These are phyloP conservation scores for Scenedesmus sp. DNA, from an alignment of 163 green algal species.

Conservation along the genomic window DNA sequence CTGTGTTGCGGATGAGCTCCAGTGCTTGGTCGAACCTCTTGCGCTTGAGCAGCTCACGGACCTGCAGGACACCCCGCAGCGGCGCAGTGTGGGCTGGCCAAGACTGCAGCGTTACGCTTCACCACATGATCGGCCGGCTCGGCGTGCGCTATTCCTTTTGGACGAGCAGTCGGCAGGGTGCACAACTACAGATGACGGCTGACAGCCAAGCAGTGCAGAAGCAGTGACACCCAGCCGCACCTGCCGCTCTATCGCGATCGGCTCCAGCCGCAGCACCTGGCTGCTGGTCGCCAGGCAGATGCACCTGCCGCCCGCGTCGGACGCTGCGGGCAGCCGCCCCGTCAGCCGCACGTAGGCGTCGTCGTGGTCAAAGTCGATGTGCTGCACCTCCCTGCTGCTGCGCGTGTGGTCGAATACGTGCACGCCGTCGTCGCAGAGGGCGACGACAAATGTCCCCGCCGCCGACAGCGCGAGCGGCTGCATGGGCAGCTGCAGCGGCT, in stretches of 20 bases:
- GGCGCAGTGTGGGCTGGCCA: no score
- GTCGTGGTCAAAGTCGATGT: slow-evolving; percentile 64
- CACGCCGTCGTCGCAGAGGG: slow-evolving; percentile 49
- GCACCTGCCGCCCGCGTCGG: slow-evolving; percentile 2
- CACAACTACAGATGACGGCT: no score
- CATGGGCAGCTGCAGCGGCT: slow-evolving; percentile 51
- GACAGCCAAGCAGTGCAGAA: not conserved
- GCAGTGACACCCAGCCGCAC: slow-evolving; percentile 23
- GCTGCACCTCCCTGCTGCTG: slow-evolving; percentile 55
- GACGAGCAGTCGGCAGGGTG: no score
- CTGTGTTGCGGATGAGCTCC: slow-evolving; percentile 42
- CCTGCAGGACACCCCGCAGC: slow-evolving; percentile 19
- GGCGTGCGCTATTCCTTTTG: no score
- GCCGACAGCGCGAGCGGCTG: slow-evolving; percentile 30
- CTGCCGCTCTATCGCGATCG: slow-evolving; percentile 64
- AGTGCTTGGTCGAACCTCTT: slow-evolving; percentile 60
- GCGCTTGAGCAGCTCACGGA: slow-evolving; percentile 62
- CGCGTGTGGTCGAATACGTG: slow-evolving; percentile 37
- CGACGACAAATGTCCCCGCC: slow-evolving; percentile 52
- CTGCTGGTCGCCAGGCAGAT: slow-evolving; percentile 31
- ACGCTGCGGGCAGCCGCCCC: slow-evolving; percentile 36
- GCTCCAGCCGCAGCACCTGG: slow-evolving; percentile 50
- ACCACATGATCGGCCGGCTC: no score
- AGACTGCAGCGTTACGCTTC: no score
- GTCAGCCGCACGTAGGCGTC: slow-evolving; percentile 61